Evolutionary conservation across 192 early-diverging fungal species (phyloP).

Genomic region (Coemansia sp.): DNA sequence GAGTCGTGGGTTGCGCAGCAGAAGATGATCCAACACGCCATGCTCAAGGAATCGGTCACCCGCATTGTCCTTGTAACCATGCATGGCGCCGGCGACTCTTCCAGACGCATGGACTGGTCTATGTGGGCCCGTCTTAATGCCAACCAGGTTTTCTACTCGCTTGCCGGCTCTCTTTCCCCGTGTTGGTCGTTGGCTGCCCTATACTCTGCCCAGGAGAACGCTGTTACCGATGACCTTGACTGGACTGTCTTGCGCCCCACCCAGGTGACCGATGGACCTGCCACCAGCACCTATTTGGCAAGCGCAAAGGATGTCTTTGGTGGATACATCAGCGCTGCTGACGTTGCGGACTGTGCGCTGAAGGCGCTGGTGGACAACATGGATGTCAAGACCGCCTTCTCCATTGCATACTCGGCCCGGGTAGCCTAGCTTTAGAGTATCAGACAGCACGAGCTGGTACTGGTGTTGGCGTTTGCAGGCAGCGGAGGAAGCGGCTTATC

Average conservation of each 20-base stretch:
- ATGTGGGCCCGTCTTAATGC: conserved; percentile 29
- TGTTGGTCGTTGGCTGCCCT: conserved; percentile 41
- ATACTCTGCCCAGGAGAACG: conserved; percentile 36
- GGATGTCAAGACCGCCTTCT: conserved; percentile 36
- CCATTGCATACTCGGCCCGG: conserved; percentile 39
- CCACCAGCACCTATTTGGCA: conserved; percentile 40
- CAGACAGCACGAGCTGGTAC: background rate
- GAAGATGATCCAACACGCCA: conserved; percentile 30
- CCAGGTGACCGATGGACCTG: conserved; percentile 10
- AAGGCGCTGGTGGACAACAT: conserved; percentile 42
- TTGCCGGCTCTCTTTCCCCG: background rate
- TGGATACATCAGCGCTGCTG: conserved; percentile 26
- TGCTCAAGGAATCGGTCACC: conserved; percentile 13
- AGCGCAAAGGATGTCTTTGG: conserved; percentile 38
- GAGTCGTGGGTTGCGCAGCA: conserved; percentile 11
- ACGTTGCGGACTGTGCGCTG: conserved; percentile 38
- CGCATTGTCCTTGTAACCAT: conserved; percentile 31
- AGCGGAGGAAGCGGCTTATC: background rate
- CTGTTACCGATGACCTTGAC: conserved; percentile 10
- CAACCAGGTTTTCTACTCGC: conserved; percentile 25
- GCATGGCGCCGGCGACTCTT: conserved; percentile 37
- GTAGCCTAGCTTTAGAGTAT: conserved; percentile 23
- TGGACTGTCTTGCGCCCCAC: conserved; percentile 41
- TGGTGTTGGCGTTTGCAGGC: background rate
- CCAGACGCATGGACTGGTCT: conserved; percentile 31